Percentiles rank a stretch among this genome's conserved stretches.
These are phyloP conservation scores for Hemerocallis citrina DNA, from an alignment of 106 monocot genomes.

Conservation along the genomic window DNA sequence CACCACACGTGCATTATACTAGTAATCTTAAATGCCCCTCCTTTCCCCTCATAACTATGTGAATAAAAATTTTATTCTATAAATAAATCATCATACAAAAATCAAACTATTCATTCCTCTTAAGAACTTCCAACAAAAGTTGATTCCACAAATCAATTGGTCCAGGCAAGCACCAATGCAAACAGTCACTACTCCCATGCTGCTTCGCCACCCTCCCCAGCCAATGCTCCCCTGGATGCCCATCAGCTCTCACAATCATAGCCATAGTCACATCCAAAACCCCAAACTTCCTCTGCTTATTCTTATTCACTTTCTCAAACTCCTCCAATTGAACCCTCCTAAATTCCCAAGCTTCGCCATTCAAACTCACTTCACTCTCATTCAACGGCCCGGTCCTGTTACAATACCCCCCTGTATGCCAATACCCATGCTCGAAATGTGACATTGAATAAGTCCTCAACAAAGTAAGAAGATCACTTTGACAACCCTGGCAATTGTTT, in stretches of 20 bases:
- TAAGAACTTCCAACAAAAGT: conserved; percentile 27
- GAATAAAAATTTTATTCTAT: no score
- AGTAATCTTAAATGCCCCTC: no score
- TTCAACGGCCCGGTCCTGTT: conserved; percentile 11
- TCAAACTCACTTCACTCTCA: neutral
- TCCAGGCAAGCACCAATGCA: conserved; percentile 86
- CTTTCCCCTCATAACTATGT: no score
- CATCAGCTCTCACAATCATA: conserved; percentile 62
- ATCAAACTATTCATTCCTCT: neutral
- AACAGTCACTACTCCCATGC: conserved; percentile 45
- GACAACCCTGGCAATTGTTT: neutral
- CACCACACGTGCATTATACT: no score
- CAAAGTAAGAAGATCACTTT: neutral
- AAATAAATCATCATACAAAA: no score
- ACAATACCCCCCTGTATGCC: neutral
- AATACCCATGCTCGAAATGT: neutral
- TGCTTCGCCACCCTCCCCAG: conserved; percentile 21
- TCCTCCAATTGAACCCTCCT: conserved; percentile 1
- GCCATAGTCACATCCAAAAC: conserved; percentile 57
- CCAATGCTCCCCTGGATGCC: conserved; percentile 50
- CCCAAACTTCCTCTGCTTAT: neutral
- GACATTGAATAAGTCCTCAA: conserved; percentile 1
- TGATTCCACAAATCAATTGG: conserved; percentile 73
- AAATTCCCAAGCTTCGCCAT: neutral
- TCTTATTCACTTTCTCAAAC: neutral